phyloP scores from a whole-genome alignment of 1,284 basidiomycete genomes.

The Cerrena zonata region DNA sequence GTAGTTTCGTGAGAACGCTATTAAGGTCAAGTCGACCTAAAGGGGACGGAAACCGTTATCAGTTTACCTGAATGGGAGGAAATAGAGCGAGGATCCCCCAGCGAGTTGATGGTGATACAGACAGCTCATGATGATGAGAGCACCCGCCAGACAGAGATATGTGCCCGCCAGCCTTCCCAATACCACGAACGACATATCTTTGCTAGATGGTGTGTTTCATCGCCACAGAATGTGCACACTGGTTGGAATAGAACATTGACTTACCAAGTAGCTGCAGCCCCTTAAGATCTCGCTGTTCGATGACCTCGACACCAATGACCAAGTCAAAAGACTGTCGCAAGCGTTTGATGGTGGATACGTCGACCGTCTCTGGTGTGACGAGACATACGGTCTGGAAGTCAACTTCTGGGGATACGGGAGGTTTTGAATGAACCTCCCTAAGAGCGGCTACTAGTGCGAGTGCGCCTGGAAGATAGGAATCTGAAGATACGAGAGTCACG shows the following conservation, averaged over 20 bases:
- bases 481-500: slow-evolving; percentile 84
- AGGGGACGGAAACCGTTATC: slow-evolving; percentile 7
- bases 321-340: slow-evolving; percentile 78
- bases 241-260: slow-evolving; percentile 31
- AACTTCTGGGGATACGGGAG: slow-evolving; percentile 50
- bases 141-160: too few relatives aligned
- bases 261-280: slow-evolving; percentile 79
- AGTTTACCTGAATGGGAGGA: neutral
- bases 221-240: slow-evolving; percentile 10
- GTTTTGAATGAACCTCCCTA: slow-evolving; percentile 65
- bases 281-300: slow-evolving; percentile 59
- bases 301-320: slow-evolving; percentile 87
- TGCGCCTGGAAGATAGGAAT: slow-evolving; percentile 88
- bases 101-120: too few relatives aligned
- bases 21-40: slow-evolving; percentile 88
- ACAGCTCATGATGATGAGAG: too few relatives aligned
- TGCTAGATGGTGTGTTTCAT: neutral
- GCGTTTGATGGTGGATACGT: slow-evolving; percentile 78
- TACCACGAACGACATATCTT: neutral
- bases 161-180: neutral
- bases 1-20: slow-evolving; percentile 90
- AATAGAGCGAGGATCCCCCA: neutral
- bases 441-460: slow-evolving; percentile 82
- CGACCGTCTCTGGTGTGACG: slow-evolving; percentile 88
- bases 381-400: slow-evolving; percentile 85